Conservation (phyloP, 805 yeast species). For the Ogataea nakhonphanomensis region DNA sequence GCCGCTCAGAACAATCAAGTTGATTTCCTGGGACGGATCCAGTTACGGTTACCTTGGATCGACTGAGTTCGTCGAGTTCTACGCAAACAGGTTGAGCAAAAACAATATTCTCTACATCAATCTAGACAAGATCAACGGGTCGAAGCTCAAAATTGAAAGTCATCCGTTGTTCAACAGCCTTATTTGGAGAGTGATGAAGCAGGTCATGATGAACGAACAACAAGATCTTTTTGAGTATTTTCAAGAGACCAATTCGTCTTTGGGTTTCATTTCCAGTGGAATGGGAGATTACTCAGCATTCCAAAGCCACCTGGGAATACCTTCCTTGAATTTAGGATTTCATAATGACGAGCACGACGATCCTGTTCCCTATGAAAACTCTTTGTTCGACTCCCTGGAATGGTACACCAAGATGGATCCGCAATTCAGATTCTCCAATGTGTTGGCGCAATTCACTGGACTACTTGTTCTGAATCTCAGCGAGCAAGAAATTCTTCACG, state of each 20-base stretch:
- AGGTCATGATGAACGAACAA: slow-evolving; percentile 40
- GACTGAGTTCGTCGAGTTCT: slow-evolving; percentile 53
- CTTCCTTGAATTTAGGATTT: slow-evolving; percentile 53
- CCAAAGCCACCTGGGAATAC: slow-evolving; percentile 65
- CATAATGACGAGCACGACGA: slow-evolving; percentile 35
- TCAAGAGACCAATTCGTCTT: slow-evolving; percentile 33
- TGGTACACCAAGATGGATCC: slow-evolving; percentile 52
- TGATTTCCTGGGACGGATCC: slow-evolving; percentile 43
- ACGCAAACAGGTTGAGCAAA: slow-evolving; percentile 36
- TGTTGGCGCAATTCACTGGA: slow-evolving; percentile 59
- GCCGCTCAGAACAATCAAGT: slow-evolving; percentile 39
- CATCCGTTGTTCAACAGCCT: slow-evolving; percentile 55
- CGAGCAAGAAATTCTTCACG: slow-evolving; percentile 55
- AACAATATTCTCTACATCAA: slow-evolving; percentile 50
- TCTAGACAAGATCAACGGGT: slow-evolving; percentile 54
- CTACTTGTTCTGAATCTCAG: slow-evolving; percentile 49
- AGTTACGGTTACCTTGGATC: slow-evolving; percentile 53
- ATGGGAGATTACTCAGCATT: slow-evolving; percentile 54
- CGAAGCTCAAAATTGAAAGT: slow-evolving; percentile 42
- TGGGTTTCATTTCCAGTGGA: slow-evolving; percentile 45
- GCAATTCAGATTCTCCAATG: slow-evolving; percentile 49
- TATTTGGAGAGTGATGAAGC: slow-evolving; percentile 42
- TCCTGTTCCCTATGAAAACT: slow-evolving; percentile 55
- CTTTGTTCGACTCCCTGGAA: slow-evolving; percentile 53
- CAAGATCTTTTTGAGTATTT: slow-evolving; percentile 50